Evolutionary conservation across 2,329 filamentous ascomycete genomes (phyloP).

Genomic region (Tolypocladium paradoxum): DNA sequence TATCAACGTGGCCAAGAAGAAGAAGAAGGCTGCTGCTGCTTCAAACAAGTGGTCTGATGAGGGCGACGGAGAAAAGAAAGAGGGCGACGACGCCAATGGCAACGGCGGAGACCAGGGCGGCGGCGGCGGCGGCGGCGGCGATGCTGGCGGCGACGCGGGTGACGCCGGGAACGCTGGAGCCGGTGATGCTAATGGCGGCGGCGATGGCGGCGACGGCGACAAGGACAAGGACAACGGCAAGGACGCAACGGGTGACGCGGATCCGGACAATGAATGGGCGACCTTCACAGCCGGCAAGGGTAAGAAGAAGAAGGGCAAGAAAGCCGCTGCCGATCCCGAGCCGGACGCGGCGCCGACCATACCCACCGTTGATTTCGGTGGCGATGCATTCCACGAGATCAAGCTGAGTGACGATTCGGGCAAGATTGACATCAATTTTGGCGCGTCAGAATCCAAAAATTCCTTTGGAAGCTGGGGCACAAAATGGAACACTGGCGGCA

Average conservation of each 20-base stretch:
- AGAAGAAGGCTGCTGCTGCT: constrained; percentile 6
- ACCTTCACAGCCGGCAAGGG: constrained; percentile 13
- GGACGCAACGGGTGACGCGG: constrained; percentile 25
- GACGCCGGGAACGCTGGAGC: neutral
- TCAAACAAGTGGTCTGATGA: constrained; percentile 5
- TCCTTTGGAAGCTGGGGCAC: constrained; percentile 49
- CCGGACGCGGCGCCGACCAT: constrained; percentile 16
- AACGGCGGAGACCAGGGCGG: constrained; percentile 1
- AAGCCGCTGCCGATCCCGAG: constrained; percentile 13
- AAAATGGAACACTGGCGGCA: constrained; percentile 46
- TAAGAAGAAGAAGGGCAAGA: constrained; percentile 31
- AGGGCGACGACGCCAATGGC: constrained; percentile 4
- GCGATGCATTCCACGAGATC: constrained; percentile 53
- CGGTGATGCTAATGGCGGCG: constrained; percentile 1
- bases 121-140: neutral
- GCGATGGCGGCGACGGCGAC: constrained; percentile 4
- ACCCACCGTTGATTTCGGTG: constrained; percentile 29
- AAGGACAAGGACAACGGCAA: constrained; percentile 15
- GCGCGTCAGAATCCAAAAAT: constrained; percentile 32
- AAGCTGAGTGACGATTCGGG: constrained; percentile 50
- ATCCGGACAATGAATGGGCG: constrained; percentile 23
- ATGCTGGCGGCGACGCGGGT: neutral
- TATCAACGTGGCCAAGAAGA: constrained; percentile 8
- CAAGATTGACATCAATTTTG: constrained; percentile 45
- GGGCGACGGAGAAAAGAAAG: constrained; percentile 4